phyloP scores from a whole-genome alignment of 441 rosid species.

The Theobroma grandiflorum region DNA sequence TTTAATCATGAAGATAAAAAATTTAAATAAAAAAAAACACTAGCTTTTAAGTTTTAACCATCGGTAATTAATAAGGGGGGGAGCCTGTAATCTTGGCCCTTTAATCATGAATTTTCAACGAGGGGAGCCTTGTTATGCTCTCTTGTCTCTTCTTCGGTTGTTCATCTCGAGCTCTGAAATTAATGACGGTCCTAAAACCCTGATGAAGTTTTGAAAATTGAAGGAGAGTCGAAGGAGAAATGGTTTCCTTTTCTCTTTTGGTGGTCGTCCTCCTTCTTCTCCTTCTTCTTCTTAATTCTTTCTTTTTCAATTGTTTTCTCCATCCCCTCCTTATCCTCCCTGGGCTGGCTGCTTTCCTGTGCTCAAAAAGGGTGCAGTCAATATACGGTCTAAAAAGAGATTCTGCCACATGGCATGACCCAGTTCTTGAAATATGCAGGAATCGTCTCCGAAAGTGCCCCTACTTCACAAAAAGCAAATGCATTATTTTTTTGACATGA shows the following conservation, averaged over 20 bases:
- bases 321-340: not conserved
- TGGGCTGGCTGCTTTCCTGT: not conserved
- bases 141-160: not conserved
- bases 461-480: not conserved
- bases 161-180: conserved; percentile 3
- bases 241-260: no score
- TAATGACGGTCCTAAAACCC: not conserved
- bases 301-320: not conserved
- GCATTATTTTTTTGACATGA: conserved; percentile 14
- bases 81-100: conserved; percentile 27
- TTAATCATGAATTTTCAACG: conserved; percentile 28
- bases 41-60: conserved; percentile 18
- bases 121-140: conserved; percentile 35
- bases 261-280: no score
- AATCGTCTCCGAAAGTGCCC: not conserved
- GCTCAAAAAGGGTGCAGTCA: conserved; percentile 2
- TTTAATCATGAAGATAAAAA: conserved; percentile 19
- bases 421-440: conserved; percentile 11
- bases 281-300: no score
- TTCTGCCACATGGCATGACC: conserved; percentile 14
- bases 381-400: conserved; percentile 10
- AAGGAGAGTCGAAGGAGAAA: not conserved
- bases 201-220: not conserved
- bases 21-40: not conserved
- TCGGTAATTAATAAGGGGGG: conserved; percentile 20